phyloP scores from a whole-genome alignment of 495 filamentous ascomycete species.

The Neurospora sp. region DNA sequence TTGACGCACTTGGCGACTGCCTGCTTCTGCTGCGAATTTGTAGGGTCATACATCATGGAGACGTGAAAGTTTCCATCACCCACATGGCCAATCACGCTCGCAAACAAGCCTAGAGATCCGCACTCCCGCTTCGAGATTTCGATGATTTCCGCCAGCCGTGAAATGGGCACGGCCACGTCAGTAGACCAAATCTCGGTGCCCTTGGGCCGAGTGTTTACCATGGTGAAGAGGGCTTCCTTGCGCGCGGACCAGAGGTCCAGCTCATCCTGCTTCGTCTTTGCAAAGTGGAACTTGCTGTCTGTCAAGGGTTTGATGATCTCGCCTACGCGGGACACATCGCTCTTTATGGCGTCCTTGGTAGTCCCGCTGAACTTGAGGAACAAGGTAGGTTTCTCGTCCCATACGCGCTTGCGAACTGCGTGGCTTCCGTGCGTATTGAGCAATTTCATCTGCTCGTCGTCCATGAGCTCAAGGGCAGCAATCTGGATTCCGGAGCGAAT shows the following conservation, averaged over 20 bases:
- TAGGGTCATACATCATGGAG: conserved; percentile 24
- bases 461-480: conserved; percentile 61
- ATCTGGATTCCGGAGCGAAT: conserved; percentile 58
- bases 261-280: conserved; percentile 45
- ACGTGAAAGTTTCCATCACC: conserved; percentile 39
- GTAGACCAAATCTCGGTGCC: conserved; percentile 56
- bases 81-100: conserved; percentile 64
- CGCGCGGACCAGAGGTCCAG: conserved; percentile 58
- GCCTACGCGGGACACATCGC: conserved; percentile 29
- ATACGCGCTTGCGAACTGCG: conserved; percentile 37
- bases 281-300: conserved; percentile 47
- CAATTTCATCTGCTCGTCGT: conserved; percentile 64
- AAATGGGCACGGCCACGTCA: conserved; percentile 63
- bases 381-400: conserved; percentile 57
- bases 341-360: conserved; percentile 20
- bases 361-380: conserved; percentile 52
- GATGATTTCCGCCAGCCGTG: conserved; percentile 57
- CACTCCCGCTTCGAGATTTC: conserved; percentile 56
- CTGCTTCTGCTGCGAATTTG: conserved; percentile 10
- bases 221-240: conserved; percentile 56
- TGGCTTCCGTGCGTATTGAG: conserved; percentile 56
- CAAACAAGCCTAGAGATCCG: conserved; percentile 52
- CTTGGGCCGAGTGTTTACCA: conserved; percentile 37
- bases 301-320: conserved; percentile 37
- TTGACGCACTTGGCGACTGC: conserved; percentile 14